These are phyloP conservation scores for Solanum virginianum DNA, from an alignment of 257 asterid species.

Conservation along the genomic window DNA sequence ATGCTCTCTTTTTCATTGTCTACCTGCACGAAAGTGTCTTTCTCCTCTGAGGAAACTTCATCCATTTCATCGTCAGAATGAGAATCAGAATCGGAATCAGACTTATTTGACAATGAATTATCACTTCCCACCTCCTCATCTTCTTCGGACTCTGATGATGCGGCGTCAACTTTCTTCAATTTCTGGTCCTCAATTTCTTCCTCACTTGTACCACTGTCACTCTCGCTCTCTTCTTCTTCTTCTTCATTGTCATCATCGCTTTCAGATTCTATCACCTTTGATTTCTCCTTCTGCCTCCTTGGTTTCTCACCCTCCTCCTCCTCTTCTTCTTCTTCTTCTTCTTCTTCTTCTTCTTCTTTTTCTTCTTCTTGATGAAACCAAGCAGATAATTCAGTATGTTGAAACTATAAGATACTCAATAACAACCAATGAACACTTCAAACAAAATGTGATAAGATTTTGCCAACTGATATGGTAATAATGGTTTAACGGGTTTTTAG, in stretches of 20 bases:
- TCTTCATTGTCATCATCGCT: neutral
- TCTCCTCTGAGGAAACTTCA: conserved; percentile 25
- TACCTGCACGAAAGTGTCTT: conserved; percentile 26
- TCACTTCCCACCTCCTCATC: conserved; percentile 19
- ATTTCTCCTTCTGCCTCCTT: neutral
- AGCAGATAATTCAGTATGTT: neutral
- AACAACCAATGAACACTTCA: neutral
- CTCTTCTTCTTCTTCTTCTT: conserved; percentile 9
- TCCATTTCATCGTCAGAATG: conserved; percentile 4
- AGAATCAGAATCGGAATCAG: conserved; percentile 17
- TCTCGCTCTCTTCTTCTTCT: conserved; percentile 10
- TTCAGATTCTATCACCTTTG: conserved; percentile 9
- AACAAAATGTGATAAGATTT: neutral
- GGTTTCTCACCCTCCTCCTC: neutral
- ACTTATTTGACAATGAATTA: conserved; percentile 30
- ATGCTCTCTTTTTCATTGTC: conserved; percentile 7
- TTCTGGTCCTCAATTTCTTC: conserved; percentile 7
- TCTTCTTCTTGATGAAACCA: neutral
- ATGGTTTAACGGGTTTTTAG: conserved; percentile 28
- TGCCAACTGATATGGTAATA: conserved; percentile 55
- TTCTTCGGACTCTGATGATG: conserved; percentile 6
- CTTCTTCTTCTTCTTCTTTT: no score
- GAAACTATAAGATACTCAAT: neutral
- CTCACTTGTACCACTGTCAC: conserved; percentile 13
- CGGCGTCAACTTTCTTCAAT: conserved; percentile 5